These are phyloP conservation scores for Aspergillus cavernicola DNA, from an alignment of 495 filamentous ascomycete species.

Conservation along the genomic window DNA sequence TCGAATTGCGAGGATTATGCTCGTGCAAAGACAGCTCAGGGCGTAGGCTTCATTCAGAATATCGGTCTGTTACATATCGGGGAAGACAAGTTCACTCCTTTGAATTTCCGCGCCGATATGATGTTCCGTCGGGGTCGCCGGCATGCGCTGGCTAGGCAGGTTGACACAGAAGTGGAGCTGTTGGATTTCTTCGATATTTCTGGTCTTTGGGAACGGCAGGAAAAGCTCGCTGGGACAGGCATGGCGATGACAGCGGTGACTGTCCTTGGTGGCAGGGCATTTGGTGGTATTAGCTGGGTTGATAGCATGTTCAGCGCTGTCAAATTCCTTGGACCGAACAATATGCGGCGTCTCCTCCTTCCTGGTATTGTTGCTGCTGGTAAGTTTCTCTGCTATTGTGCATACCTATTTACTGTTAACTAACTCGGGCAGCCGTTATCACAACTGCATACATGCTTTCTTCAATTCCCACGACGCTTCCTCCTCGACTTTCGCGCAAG, in stretches of 20 bases:
- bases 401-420: slow-evolving; percentile 13
- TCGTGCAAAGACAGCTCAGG: slow-evolving; percentile 67
- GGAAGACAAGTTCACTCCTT: slow-evolving; percentile 69
- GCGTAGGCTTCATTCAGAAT: slow-evolving; percentile 83
- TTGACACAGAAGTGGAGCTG: slow-evolving; percentile 82
- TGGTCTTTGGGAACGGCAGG: slow-evolving; percentile 80
- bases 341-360: slow-evolving; percentile 73
- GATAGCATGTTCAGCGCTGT: slow-evolving; percentile 79
- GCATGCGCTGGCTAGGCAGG: slow-evolving; percentile 74
- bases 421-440: slow-evolving; percentile 58
- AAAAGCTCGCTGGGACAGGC: slow-evolving; percentile 87
- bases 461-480: slow-evolving; percentile 83
- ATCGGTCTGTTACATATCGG: slow-evolving; percentile 87
- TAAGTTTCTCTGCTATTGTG: slow-evolving; percentile 43
- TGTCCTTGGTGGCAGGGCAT: slow-evolving; percentile 71
- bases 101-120: slow-evolving; percentile 80
- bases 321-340: slow-evolving; percentile 78
- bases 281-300: slow-evolving; percentile 83
- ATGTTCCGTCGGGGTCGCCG: slow-evolving; percentile 81
- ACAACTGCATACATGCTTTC: slow-evolving; percentile 74
- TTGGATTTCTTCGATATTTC: slow-evolving; percentile 91
- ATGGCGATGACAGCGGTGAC: slow-evolving; percentile 93
- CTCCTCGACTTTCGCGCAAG: slow-evolving; percentile 79
- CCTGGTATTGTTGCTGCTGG: slow-evolving; percentile 74
- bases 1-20: slow-evolving; percentile 79